Evolutionary conservation across 2,329 filamentous ascomycete species (phyloP).

Genomic region (Parascedosporium putredinis): DNA sequence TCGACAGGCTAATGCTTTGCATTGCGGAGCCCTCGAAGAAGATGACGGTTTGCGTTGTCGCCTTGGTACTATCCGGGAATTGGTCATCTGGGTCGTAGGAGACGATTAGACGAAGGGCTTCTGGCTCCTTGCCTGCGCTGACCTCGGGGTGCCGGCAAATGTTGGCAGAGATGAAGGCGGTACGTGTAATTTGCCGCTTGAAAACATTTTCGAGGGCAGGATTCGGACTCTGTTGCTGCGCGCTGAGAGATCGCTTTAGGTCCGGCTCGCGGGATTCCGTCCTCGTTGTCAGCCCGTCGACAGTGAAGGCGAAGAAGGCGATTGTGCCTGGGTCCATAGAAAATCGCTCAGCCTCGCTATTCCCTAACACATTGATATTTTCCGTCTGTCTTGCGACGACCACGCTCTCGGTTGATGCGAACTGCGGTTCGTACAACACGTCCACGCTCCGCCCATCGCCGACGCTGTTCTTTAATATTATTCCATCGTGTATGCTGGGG

Average conservation of each 20-base stretch:
- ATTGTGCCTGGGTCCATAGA: slow-evolving; percentile 54
- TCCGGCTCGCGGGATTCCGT: neutral
- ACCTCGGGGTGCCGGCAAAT: slow-evolving; percentile 68
- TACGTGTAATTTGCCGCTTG: slow-evolving; percentile 14
- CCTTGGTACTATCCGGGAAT: slow-evolving; percentile 39
- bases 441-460: slow-evolving; percentile 14
- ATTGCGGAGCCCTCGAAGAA: slow-evolving; percentile 64
- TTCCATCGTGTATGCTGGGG: neutral
- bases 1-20: slow-evolving; percentile 44
- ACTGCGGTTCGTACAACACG: slow-evolving; percentile 47
- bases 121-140: slow-evolving; percentile 17
- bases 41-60: slow-evolving; percentile 19
- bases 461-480: slow-evolving; percentile 12
- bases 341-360: slow-evolving; percentile 51
- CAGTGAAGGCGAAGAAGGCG: slow-evolving; percentile 54
- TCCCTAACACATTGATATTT: slow-evolving; percentile 39
- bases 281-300: slow-evolving; percentile 32
- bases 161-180: slow-evolving; percentile 74
- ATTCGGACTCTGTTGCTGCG: neutral
- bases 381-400: slow-evolving; percentile 52
- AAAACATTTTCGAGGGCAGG: neutral
- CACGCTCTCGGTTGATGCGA: slow-evolving; percentile 48
- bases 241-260: too few species aligned
- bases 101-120: slow-evolving; percentile 70
- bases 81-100: slow-evolving; percentile 56